These are phyloP conservation scores for Lecanicillium sp. DNA, from an alignment of 2,329 filamentous ascomycete genomes.

Conservation along the genomic window DNA sequence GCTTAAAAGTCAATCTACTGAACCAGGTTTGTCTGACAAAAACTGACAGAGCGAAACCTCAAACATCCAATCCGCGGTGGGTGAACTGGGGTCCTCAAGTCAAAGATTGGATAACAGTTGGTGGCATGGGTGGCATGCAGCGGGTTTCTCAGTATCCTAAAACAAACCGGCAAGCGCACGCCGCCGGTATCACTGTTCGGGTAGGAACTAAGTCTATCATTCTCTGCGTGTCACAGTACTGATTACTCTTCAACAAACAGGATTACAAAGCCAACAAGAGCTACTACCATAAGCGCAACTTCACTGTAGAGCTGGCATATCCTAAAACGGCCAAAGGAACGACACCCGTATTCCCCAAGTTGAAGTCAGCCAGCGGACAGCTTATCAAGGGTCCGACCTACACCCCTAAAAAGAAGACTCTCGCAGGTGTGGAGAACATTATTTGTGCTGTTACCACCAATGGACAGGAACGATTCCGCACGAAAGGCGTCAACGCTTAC, in stretches of 20 bases:
- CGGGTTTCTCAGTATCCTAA: not conserved
- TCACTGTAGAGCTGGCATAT: not conserved
- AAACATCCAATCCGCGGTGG: not conserved
- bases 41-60: not conserved
- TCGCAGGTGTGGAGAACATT: not conserved
- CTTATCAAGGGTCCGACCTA: not conserved
- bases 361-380: not conserved
- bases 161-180: not conserved
- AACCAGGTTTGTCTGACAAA: not conserved
- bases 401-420: not conserved
- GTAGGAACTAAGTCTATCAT: not conserved
- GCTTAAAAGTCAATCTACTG: no score
- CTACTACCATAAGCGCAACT: constrained; percentile 1
- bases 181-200: not conserved
- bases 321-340: not conserved
- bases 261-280: not conserved
- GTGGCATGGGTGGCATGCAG: not conserved
- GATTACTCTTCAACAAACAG: not conserved
- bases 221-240: not conserved
- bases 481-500: not conserved
- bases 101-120: not conserved
- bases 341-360: not conserved
- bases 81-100: not conserved
- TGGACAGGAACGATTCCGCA: not conserved
- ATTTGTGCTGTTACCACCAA: not conserved